A percentile compares a stretch with the other conserved stretches of the same genome.
Conservation (phyloP, 306 rosid species). For the Gynostemma pentaphyllum region DNA sequence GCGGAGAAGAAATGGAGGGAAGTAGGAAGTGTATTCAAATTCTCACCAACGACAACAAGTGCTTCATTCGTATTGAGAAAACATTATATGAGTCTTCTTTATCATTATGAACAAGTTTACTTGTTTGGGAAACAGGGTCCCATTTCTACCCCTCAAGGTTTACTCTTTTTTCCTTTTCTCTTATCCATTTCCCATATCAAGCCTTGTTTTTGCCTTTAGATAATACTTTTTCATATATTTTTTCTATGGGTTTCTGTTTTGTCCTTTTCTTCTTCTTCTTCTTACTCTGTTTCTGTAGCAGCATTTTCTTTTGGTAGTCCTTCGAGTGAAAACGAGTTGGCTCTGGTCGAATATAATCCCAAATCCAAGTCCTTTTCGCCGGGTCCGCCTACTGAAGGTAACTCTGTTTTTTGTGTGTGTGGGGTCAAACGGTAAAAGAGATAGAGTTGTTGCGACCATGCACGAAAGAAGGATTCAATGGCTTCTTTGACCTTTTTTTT, state of each 20-base stretch:
- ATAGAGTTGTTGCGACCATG: not conserved
- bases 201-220: not conserved
- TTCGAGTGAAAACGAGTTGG: slow-evolving; percentile 56
- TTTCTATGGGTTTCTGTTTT: not conserved
- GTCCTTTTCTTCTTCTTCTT: no score
- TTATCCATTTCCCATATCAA: not conserved
- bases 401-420: not conserved
- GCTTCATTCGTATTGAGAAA: slow-evolving; percentile 88
- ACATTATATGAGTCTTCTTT: slow-evolving; percentile 72
- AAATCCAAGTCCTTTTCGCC: slow-evolving; percentile 22
- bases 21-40: slow-evolving; percentile 70
- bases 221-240: not conserved
- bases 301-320: slow-evolving; percentile 37
- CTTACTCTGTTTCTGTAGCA: slow-evolving; percentile 18
- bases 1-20: slow-evolving; percentile 99
- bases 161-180: not conserved
- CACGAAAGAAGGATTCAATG: no score
- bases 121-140: slow-evolving; percentile 58
- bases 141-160: slow-evolving; percentile 45
- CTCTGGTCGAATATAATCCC: slow-evolving; percentile 64
- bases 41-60: slow-evolving; percentile 82
- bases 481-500: not conserved
- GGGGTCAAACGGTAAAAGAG: not conserved
- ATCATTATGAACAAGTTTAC: slow-evolving; percentile 81
- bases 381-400: slow-evolving; percentile 40